Evolutionary conservation across 768 basidiomycete species (phyloP), one percentile per base, ranked within the genome.

Genomic region (Hemileccinum rubropunctum): DNA sequence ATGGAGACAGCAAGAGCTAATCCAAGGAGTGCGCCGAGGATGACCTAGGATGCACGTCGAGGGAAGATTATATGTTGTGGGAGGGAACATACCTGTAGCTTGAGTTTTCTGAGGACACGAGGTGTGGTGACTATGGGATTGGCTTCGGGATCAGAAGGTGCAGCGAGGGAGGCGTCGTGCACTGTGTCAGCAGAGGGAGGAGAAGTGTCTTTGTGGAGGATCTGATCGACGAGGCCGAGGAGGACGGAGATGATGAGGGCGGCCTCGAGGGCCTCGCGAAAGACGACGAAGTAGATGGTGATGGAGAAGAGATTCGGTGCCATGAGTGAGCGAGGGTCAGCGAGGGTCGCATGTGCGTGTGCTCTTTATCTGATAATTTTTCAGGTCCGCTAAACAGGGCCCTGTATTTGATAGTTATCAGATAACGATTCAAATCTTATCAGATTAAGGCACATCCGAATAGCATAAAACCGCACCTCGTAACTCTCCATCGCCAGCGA

Each of bases 201-300:
- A 12, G 5, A 26, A 20, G 21, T 30, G 1, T 23, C 10, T 2
- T 74, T 71, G 42, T 74, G 65, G 6, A 88, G 78, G 55, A 94
- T 82, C 57, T 95, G 92, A 61, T 95, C 84, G n/a, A 91, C 88
- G 53, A 98, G 83, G 56, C 89, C 84, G 45, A 95, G 85, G 42
- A 98, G 81, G 50, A 95, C 91, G 6, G 91, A 89, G 66, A 97
- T 72, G 76, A 98, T 91, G 73, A 98, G 88, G 37, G 83, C 83
- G 4, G 92, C 89, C 75, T 97, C 94, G 55, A 97, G 79, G 5
- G 91, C 88, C 79, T 97, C 94, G 64, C 94, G 82, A 69, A 95
- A 93, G 72, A 95, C 84, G 72, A 97, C 93, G 79, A 98, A 93
- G 76, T 94, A 97, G 58, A 98, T 92, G 62, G 92, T 84, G 48